Base-by-base conservation (phyloP, 1,139 yeast species). In the Candida albicans region DNA sequence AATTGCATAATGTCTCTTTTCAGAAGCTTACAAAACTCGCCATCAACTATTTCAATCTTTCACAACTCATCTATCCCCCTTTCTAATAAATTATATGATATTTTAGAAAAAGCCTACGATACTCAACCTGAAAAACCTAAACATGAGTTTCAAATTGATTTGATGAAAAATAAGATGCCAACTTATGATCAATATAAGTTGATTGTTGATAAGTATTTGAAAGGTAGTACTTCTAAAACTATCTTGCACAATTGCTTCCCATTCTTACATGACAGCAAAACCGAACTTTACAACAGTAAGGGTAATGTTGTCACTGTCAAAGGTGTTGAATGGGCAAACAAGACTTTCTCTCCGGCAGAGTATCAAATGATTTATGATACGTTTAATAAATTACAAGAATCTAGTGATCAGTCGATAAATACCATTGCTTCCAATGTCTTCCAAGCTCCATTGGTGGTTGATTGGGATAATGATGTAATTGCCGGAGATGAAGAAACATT, bases 391-490 rank as follows among this genome's bases (percentile, higher is more conserved):
- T 56, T 68, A 31, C 54, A 61, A 28, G 62, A 62, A 29, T 36
- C 42, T 12, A 37, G 39, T 3, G 48, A 50, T 2, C 47, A 52
- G 26, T 57, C 59, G 7, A 56, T 62, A 8, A 66, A 59, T 11
- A 57, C 62, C n/a, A 62, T 62, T 37, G 65, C 74, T 4, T 52
- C 62, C 6, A 65, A 68, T 27, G 59, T 73, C 10, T 73, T 73
- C 52, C 55, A 53, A 45, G 72, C 77, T 1, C 79, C 79, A 0
- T 67, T 73, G 55, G 64, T 73, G 31, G 67, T 73, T 36, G 79
- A 73, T 53, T 73, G 79, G 79, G 79, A 73, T 53, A 77, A 71
- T 50, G 64, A 67, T 50, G 44, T 67, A 48, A 66, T 73, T 48
- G 79, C 77, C 15, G 64, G 65, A 40, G 73, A 71, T 50, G 74